Evolutionary conservation across 116 monocot species (phyloP).

Genomic region (Thalassia testudinum): DNA sequence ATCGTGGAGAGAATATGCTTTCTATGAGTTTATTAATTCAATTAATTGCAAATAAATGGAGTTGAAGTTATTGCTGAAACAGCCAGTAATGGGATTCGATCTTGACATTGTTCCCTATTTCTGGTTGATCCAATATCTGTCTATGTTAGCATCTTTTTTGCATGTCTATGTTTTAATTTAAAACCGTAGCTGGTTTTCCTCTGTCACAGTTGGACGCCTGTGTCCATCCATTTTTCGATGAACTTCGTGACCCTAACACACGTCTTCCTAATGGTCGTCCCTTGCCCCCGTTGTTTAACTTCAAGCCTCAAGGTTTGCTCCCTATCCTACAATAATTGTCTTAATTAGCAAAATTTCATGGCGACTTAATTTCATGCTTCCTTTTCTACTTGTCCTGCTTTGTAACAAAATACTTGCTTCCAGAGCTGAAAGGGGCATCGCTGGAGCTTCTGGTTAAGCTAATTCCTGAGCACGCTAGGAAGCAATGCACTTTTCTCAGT

Average conservation of each 20-base stretch:
- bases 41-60: too few species aligned
- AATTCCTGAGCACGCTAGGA: conserved; percentile 73
- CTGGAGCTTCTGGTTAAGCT: conserved; percentile 56
- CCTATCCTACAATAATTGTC: background rate
- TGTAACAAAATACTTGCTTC: background rate
- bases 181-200: too few species aligned
- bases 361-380: too few species aligned
- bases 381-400: background rate
- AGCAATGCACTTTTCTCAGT: conserved; percentile 64
- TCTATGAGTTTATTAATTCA: too few species aligned
- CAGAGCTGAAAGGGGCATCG: conserved; percentile 70
- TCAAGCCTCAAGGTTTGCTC: conserved; percentile 64
- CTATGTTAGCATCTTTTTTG: too few species aligned
- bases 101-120: too few species aligned
- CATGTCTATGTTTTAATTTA: too few species aligned
- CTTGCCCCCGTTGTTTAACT: conserved; percentile 72
- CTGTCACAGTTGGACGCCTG: conserved; percentile 62
- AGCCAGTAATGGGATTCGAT: too few species aligned
- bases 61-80: too few species aligned
- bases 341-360: background rate
- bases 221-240: conserved; percentile 74
- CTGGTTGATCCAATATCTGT: too few species aligned
- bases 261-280: conserved; percentile 59
- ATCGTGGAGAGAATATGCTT: too few species aligned
- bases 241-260: conserved; percentile 67